Percentiles rank a stretch among this genome's conserved stretches.
These are phyloP conservation scores for Ascochyta lentis DNA, from an alignment of 2,329 filamentous ascomycete genomes.

Conservation along the genomic window DNA sequence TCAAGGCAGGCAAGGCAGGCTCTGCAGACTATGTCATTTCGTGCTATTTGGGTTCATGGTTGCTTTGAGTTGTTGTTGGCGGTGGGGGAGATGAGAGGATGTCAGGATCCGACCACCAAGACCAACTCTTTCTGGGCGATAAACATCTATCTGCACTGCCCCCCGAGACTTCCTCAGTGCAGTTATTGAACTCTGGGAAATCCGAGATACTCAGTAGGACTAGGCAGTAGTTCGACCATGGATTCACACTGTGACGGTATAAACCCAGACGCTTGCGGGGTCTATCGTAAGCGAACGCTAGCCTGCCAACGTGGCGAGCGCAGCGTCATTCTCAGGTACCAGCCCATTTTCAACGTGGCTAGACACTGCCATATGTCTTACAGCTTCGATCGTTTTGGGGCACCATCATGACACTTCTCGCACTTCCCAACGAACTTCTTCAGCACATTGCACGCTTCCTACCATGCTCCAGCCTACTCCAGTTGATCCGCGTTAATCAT, in stretches of 20 bases:
- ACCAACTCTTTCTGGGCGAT: no score
- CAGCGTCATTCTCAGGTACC: no score
- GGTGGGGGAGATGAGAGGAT: no score
- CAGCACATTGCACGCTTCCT: slow-evolving; percentile 27
- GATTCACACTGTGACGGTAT: not conserved
- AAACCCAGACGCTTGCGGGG: not conserved
- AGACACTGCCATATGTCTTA: not conserved
- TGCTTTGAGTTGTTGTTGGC: no score
- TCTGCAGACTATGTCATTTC: no score
- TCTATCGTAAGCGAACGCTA: not conserved
- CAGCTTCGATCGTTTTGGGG: not conserved
- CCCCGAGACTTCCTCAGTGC: no score
- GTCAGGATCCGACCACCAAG: not conserved
- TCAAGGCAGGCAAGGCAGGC: no score
- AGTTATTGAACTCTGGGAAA: no score
- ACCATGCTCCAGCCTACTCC: slow-evolving; percentile 25
- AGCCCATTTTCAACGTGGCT: not conserved
- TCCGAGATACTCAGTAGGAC: no score
- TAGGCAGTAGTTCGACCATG: not conserved
- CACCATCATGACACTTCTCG: slow-evolving; percentile 9
- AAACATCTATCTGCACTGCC: no score
- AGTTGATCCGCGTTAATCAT: slow-evolving; percentile 19
- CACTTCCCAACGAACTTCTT: slow-evolving; percentile 30
- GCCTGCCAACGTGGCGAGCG: no score
- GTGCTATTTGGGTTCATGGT: no score